Conservation (phyloP, 805 yeast species). For the Blastobotrys attinorum region DNA sequence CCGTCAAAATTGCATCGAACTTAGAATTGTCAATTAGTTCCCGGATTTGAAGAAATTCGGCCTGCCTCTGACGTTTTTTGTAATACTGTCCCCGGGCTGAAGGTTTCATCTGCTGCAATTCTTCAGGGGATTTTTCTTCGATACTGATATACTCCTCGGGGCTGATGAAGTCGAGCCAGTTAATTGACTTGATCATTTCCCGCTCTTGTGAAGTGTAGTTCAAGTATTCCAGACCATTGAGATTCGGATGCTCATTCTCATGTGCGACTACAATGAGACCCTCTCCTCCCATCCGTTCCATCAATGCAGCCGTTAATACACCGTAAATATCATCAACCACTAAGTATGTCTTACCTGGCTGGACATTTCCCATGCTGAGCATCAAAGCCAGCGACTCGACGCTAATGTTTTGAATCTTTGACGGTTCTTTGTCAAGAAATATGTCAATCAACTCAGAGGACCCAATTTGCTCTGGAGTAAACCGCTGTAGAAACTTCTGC, state of each 20-base stretch:
- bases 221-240: conserved; percentile 59
- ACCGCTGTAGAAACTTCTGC: conserved; percentile 79
- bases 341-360: conserved; percentile 83
- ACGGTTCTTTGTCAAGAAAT: conserved; percentile 69
- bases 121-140: conserved; percentile 38
- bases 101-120: conserved; percentile 47
- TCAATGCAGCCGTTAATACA: conserved; percentile 68
- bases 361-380: conserved; percentile 70
- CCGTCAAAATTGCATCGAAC: conserved; percentile 71
- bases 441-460: conserved; percentile 64
- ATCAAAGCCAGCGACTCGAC: conserved; percentile 76
- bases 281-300: conserved; percentile 76
- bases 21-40: conserved; percentile 42
- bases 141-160: conserved; percentile 55
- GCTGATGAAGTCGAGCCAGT: conserved; percentile 71
- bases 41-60: conserved; percentile 28
- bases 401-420: conserved; percentile 68
- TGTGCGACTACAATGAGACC: conserved; percentile 72
- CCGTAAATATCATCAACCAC: conserved; percentile 95
- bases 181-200: conserved; percentile 58
- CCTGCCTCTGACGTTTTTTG: conserved; percentile 51
- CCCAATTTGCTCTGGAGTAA: conserved; percentile 72
- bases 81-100: conserved; percentile 57
- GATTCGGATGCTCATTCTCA: conserved; percentile 89
- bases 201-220: conserved; percentile 46